Evolutionary conservation across 228 moss, liverwort and hornwort species (phyloP).

Genomic region (Sphagnum magellanicum): DNA sequence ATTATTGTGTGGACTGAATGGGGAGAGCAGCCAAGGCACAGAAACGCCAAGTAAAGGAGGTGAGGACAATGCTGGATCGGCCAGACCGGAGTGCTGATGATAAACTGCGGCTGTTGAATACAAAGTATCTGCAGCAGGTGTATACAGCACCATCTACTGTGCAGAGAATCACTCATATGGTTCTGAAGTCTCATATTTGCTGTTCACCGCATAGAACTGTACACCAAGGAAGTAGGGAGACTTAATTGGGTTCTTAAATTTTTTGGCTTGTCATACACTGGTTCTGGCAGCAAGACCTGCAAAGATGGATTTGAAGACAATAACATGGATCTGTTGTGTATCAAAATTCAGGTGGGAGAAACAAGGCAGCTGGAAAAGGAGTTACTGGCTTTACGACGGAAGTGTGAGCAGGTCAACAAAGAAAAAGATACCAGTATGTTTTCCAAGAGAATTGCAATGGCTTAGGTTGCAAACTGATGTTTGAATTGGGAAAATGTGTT

Average conservation of each 20-base stretch:
- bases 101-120: slow-evolving; percentile 77
- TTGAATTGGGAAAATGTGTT: not conserved
- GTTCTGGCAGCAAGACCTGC: no score
- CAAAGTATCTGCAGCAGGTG: slow-evolving; percentile 93
- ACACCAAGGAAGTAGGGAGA: no score
- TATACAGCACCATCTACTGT: slow-evolving; percentile 1
- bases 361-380: slow-evolving; percentile 83
- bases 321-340: not conserved
- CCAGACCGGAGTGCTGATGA: slow-evolving; percentile 78
- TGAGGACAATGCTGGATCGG: slow-evolving; percentile 66
- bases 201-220: no score
- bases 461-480: no score
- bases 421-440: slow-evolving; percentile 88
- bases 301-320: not conserved
- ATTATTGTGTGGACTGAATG: slow-evolving; percentile 4
- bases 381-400: slow-evolving; percentile 63
- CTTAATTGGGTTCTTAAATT: no score
- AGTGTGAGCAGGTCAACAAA: slow-evolving; percentile 94
- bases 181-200: no score
- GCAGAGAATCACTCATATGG: no score
- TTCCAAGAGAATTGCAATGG: not conserved
- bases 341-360: slow-evolving; percentile 59
- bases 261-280: no score
- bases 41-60: slow-evolving; percentile 79
- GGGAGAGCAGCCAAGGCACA: slow-evolving; percentile 54